Conservation (phyloP, 2,329 filamentous ascomycete genomes). For the Pseudogymnoascus sp. region DNA sequence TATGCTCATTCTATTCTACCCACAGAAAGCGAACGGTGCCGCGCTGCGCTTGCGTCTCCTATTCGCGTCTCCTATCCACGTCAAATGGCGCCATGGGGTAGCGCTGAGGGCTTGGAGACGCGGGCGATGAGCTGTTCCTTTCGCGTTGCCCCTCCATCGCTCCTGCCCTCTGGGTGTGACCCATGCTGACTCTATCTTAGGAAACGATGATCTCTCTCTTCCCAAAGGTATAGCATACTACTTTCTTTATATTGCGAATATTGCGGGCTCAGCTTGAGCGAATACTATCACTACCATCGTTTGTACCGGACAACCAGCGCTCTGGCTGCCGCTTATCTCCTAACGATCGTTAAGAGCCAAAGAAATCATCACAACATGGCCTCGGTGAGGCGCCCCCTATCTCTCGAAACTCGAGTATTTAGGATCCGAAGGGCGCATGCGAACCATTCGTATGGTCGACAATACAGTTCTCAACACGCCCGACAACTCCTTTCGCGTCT, state of each 20-base stretch:
- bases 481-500: background rate
- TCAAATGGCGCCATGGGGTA: background rate
- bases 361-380: background rate
- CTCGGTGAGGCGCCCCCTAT: background rate
- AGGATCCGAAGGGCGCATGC: background rate
- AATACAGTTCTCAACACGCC: background rate
- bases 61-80: background rate
- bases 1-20: slow-evolving; percentile 32
- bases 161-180: background rate
- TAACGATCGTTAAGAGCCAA: background rate
- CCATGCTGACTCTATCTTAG: slow-evolving; percentile 32
- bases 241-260: slow-evolving; percentile 1
- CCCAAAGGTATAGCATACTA: slow-evolving; percentile 48
- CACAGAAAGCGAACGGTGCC: background rate
- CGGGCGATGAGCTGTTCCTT: background rate
- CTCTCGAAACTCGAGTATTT: background rate
- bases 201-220: slow-evolving; percentile 56
- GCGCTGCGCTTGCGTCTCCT: background rate
- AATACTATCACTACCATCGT: background rate
- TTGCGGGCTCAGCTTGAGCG: background rate
- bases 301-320: background rate
- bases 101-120: background rate
- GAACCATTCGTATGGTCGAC: background rate
- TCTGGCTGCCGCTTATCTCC: background rate
- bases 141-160: background rate